Percentiles rank a stretch among this genome's conserved stretches.
These are phyloP conservation scores for Trametes versicolor DNA, from an alignment of 1,284 basidiomycete genomes.

Conservation along the genomic window DNA sequence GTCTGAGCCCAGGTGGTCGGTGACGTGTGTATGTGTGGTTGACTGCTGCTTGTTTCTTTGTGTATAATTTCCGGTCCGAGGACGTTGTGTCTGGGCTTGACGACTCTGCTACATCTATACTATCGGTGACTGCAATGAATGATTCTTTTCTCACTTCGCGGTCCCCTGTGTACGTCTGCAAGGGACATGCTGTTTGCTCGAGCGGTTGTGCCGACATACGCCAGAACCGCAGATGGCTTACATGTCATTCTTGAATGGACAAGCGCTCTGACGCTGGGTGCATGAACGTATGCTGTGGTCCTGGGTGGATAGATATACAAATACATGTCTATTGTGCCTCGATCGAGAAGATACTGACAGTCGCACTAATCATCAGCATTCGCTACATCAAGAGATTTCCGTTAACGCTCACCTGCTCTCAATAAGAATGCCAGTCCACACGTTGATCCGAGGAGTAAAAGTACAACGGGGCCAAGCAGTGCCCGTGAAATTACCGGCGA, in stretches of 20 bases:
- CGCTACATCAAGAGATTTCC: too few relatives aligned
- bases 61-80: conserved; percentile 1
- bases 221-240: too few relatives aligned
- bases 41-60: not conserved
- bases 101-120: conserved; percentile 8
- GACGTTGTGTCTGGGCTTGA: conserved; percentile 15
- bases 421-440: not conserved
- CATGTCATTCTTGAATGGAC: too few relatives aligned
- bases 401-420: not conserved
- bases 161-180: not conserved
- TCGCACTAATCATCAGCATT: too few relatives aligned
- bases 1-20: conserved; percentile 2
- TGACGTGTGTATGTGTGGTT: not conserved
- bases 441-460: not conserved
- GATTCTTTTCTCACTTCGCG: not conserved
- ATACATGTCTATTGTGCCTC: not conserved
- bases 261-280: too few relatives aligned
- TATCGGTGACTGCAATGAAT: conserved; percentile 12
- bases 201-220: too few relatives aligned
- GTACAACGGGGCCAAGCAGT: conserved; percentile 10
- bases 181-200: not conserved
- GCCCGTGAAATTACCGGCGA: conserved; percentile 65
- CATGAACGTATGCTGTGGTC: too few relatives aligned
- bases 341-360: too few relatives aligned
- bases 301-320: too few relatives aligned